Evolutionary conservation across 1,139 yeast genomes (phyloP), one percentile per base, ranked within the genome.

Genomic region (Saccharomyces hybrid): DNA sequence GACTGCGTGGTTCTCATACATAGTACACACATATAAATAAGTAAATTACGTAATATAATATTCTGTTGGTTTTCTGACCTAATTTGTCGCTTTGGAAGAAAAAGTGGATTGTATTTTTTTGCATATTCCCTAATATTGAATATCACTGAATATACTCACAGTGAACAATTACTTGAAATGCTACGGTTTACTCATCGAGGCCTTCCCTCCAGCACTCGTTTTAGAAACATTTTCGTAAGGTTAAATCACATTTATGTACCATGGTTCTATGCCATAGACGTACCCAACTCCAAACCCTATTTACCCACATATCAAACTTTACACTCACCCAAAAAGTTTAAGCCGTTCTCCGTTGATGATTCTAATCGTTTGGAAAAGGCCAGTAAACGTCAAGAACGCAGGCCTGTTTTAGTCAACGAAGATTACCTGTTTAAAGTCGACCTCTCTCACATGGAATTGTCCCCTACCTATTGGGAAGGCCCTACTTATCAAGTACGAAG

Each of bases 391-490:
- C 11, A 46, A 49, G 42, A 46, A 34, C 20, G 51, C 16, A 64
- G 51, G 13, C 20, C 41, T 13, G 75, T 86, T 2, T 79, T 80
- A 1, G 97, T 91, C 3, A 85, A 85, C 63, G 96, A 89, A 62
- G 99, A 91, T 63, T 79, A 81, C 32, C 71, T 91, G 46, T 88
- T 86, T 62, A 81, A 83, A 62, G 96, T 90, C 1, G 81, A 88
- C 63, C 59, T 91, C 29, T 60, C 67, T 1, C 68, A 72, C 6
- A 76, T 82, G 67, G 77, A 77, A 53, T 69, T 91, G 61, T 61
- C 73, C 1, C 96, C 98, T 0, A 79, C 85, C 0, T 91, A 84
- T 67, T 91, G 98, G 98, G 84, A 82, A 2, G 98, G 98, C 0
- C 95, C 97, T 0, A 73, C 76, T 0, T 93, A 83, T 65, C 93